A percentile compares a stretch with the other conserved stretches of the same genome.
These are phyloP conservation scores for Verticillium klebahnii DNA, from an alignment of 2,329 filamentous ascomycete species.

Conservation along the genomic window DNA sequence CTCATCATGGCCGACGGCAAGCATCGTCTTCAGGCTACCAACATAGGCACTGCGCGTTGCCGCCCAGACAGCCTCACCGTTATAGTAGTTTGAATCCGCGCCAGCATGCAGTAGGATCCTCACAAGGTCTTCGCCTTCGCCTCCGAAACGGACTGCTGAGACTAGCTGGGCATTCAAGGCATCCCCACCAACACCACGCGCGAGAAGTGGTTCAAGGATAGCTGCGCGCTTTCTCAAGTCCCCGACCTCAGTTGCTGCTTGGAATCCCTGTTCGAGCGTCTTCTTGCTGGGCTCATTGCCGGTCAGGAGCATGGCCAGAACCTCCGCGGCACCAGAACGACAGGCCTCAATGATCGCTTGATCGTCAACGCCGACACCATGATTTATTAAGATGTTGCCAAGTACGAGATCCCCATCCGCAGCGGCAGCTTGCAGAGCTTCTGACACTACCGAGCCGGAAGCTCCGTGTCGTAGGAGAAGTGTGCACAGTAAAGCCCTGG, in stretches of 20 bases:
- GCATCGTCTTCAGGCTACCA: constrained; percentile 43
- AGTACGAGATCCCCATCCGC: constrained; percentile 48
- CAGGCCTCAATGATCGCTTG: constrained; percentile 52
- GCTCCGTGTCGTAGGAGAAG: constrained; percentile 42
- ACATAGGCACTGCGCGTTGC: constrained; percentile 48
- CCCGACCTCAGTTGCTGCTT: constrained; percentile 48
- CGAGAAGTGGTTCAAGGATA: constrained; percentile 46
- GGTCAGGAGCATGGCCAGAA: constrained; percentile 45
- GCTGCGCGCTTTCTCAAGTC: constrained; percentile 43
- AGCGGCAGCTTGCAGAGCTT: constrained; percentile 45
- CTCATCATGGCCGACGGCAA: constrained; percentile 39
- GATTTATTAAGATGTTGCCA: constrained; percentile 43
- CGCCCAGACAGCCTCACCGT: constrained; percentile 51
- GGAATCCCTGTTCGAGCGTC: constrained; percentile 46
- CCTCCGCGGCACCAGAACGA: constrained; percentile 41
- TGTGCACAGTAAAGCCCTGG: constrained; percentile 38
- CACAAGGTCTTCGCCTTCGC: constrained; percentile 43
- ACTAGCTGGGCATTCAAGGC: constrained; percentile 48
- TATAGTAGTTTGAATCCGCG: constrained; percentile 50
- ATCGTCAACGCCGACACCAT: constrained; percentile 48
- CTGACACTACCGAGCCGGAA: constrained; percentile 38
- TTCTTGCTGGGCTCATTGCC: constrained; percentile 33
- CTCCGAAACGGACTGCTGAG: constrained; percentile 46
- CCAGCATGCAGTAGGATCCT: constrained; percentile 46
- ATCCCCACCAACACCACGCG: constrained; percentile 44